Evolutionary conservation across 2,329 filamentous ascomycete species (phyloP), one percentile per base, ranked within the genome.

Genomic region (Chaetoscypha palmicola): DNA sequence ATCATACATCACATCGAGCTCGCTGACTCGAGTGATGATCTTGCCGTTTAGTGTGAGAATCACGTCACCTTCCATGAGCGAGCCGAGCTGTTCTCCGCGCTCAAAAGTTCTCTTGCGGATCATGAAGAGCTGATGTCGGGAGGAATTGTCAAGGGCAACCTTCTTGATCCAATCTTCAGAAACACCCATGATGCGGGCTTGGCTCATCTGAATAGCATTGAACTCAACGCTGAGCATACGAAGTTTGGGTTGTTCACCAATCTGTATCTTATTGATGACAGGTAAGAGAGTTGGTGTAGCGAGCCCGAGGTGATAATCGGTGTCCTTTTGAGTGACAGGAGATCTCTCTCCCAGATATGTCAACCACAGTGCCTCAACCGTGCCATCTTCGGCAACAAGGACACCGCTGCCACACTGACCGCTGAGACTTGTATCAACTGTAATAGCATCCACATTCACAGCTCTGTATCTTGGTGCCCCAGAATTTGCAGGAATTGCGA

Each of bases 71-170:
- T 98, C 94, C 22, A 86, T 73, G 12, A 98, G 74, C 12, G 81
- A 77, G 38, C 74, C 72, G n/a, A 66, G 66, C n/a, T 72, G 75
- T 17, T 77, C 77, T 35, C 79, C 66, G 11, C 76, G 72, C 64
- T 81, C 79, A 56, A 82, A 82, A 0, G 77, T 80, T 36, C 94
- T 83, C 68, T 98, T 98, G 58, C 88, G 84, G 22, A 98, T 88
- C 86, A 98, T 96, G 71, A 98, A 98, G 28, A 98, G 77, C 67
- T 98, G 92, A 62, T 98, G 92, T 46, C 89, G 86, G 39, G 92
- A 83, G 30, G 87, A 85, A 64, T 98, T 96, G 50, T 88, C 87
- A 53, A 81, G 73, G 41, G 92, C 83, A 2, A 96, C 91, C 64
- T 88, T 85, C 56, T 86, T 76, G 57, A 98, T 95, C 92, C 91